A percentile compares a stretch with the other conserved stretches of the same genome.
phyloP scores from a whole-genome alignment of 139 green algal genomes.

The Ulvella scutata region DNA sequence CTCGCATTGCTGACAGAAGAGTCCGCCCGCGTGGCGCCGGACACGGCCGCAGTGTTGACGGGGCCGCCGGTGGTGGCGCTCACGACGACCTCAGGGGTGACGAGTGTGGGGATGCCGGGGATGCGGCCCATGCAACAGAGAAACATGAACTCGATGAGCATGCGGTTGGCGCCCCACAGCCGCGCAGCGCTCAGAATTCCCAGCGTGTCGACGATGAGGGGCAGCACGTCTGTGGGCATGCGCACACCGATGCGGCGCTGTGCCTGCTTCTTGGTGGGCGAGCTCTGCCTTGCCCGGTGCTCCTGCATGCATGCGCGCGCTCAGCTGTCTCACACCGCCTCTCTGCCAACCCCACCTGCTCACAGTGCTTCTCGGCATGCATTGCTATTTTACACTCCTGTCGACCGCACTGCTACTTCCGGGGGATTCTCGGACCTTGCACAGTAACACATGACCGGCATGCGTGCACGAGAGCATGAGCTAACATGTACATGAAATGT shows the following conservation, averaged over 20 bases:
- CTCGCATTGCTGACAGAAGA: neutral
- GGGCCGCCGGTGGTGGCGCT: neutral
- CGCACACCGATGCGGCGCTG: neutral
- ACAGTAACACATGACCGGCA: too few relatives aligned
- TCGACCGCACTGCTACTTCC: too few relatives aligned
- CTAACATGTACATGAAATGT: too few relatives aligned
- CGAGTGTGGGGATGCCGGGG: neutral
- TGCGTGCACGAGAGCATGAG: too few relatives aligned
- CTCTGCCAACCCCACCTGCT: too few relatives aligned
- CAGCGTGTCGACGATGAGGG: neutral
- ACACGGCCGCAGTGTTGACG: neutral
- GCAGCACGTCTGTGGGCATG: neutral
- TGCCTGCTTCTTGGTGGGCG: neutral
- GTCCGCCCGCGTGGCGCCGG: neutral
- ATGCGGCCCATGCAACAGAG: constrained; percentile 2
- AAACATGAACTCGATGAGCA: constrained; percentile 2
- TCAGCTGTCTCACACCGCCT: too few relatives aligned
- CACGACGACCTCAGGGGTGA: neutral
- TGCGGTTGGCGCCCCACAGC: neutral
- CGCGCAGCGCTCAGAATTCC: neutral
- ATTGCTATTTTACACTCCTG: too few relatives aligned
- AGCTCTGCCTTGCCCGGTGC: neutral
- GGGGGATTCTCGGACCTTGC: too few relatives aligned
- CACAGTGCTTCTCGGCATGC: too few relatives aligned
- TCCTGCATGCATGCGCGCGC: neutral